Conservation (phyloP, 805 yeast genomes). For the Wickerhamiella azymoides region DNA sequence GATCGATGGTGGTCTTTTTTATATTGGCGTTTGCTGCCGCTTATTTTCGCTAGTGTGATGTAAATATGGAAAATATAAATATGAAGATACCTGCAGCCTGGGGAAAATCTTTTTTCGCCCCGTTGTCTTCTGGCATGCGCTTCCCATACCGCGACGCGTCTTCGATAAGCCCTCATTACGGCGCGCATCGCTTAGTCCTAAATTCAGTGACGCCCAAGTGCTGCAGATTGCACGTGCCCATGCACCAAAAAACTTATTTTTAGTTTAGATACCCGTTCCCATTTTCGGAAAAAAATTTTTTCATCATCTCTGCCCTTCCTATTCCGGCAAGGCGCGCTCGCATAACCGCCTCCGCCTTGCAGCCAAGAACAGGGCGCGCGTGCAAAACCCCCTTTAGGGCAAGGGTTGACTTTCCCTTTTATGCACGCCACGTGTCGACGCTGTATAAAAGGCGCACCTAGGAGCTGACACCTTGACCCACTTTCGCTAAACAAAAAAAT, state of each 20-base stretch:
- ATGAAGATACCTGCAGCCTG: too few relatives aligned
- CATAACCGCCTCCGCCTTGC: too few relatives aligned
- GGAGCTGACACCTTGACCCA: neutral
- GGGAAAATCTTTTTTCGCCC: too few relatives aligned
- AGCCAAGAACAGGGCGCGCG: neutral
- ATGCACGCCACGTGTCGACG: conserved; percentile 8
- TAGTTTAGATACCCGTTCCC: neutral
- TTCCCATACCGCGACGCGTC: neutral
- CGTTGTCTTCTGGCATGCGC: too few relatives aligned
- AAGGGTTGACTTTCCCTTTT: neutral
- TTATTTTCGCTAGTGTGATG: neutral
- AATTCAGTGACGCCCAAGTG: neutral
- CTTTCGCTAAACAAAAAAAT: conserved; percentile 1
- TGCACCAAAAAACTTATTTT: neutral
- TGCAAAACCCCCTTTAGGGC: conserved; percentile 1
- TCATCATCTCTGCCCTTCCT: too few relatives aligned
- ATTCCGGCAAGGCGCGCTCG: too few relatives aligned
- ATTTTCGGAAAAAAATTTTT: neutral
- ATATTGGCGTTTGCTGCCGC: conserved; percentile 6
- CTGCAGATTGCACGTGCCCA: neutral
- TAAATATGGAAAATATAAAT: too few relatives aligned
- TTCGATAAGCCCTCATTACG: neutral
- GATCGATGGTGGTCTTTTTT: conserved; percentile 17
- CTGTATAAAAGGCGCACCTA: conserved; percentile 2
- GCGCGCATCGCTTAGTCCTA: neutral